These are phyloP conservation scores for Geranomyces michiganensis DNA, from an alignment of 192 early-diverging fungal species.

Conservation along the genomic window DNA sequence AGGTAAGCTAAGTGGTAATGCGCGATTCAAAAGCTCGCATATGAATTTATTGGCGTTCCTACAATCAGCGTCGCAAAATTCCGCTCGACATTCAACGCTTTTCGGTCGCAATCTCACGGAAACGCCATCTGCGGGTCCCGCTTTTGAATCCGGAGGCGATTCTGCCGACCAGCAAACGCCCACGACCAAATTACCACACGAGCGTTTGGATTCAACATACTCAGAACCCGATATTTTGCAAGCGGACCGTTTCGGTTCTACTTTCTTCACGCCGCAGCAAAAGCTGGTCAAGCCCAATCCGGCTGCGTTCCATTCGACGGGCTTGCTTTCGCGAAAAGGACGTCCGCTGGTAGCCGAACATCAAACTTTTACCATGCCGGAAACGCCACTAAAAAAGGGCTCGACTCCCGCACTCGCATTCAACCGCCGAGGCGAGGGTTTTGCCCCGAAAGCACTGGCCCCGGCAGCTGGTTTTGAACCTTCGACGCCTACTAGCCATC, in stretches of 20 bases:
- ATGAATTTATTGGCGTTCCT: background rate
- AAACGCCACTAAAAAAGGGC: constrained; percentile 44
- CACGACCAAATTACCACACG: constrained; percentile 11
- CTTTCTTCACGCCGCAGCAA: constrained; percentile 32
- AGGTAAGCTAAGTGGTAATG: too few species aligned
- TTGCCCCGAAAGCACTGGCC: background rate
- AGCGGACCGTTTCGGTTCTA: constrained; percentile 12
- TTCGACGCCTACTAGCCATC: constrained; percentile 11
- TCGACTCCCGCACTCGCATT: constrained; percentile 7
- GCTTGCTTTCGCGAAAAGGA: constrained; percentile 41
- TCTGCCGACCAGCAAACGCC: too few species aligned
- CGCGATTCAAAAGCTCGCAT: too few species aligned
- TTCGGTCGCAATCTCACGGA: too few species aligned
- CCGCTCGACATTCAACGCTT: too few species aligned
- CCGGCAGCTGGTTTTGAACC: constrained; percentile 7
- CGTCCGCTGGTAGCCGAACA: constrained; percentile 9
- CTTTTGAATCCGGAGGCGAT: too few species aligned
- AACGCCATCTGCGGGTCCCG: too few species aligned
- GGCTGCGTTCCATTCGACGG: constrained; percentile 48
- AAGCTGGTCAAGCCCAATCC: constrained; percentile 45
- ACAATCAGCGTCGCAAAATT: background rate
- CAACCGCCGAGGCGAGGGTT: background rate
- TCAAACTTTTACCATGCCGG: constrained; percentile 28
- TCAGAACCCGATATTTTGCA: constrained; percentile 30
- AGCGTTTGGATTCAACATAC: constrained; percentile 9